Evolutionary conservation across 1,139 yeast genomes (phyloP), one percentile per base, ranked within the genome.

Genomic region (Yarrowia galli): DNA sequence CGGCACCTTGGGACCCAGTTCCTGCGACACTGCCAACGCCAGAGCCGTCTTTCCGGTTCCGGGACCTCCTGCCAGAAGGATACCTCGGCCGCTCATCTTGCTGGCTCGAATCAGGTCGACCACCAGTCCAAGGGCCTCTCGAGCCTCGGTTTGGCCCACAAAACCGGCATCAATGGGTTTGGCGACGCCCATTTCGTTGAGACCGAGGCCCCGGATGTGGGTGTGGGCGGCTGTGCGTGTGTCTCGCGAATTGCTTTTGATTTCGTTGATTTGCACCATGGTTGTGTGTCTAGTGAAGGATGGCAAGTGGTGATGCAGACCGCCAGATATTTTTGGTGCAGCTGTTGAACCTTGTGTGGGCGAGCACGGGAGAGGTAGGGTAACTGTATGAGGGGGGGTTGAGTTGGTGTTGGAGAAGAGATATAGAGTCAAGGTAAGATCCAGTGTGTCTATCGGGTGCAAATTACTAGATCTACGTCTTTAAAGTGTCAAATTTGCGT

Each of bases 11-110:
- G 99, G 98, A 1, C 99, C 99, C 73, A 95, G 83, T 78, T 95
- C 99, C 77, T 95, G 99, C 1, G 98, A 91, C 69, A 96, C 89
- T 0, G 98, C 99, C 69, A 96, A 81, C 0, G 99, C 98, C 75
- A 95, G 83, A 0, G 99, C 99, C 0, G 99, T 95, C 79, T 95
- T 95, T 75, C 99, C 99, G 5, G 98, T 93, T 3, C 98, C 98
- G 20, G 99, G 98, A 5, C 97, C 97, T 70, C 99, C 99, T 0
- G 99, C 98, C 68, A 95, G 83, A 71, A 95, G 80, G 63, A 95
- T 88, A n/a, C 98, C 99, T 77, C 92, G 91, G 36, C 99, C 99
- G 68, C 97, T 89, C 91, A 95, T 89, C 78, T 89, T 92, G 76
- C 91, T 92, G 48, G 95, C 89, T 79, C 92, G 93, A 80, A 95